A percentile compares a stretch with the other conserved stretches of the same genome.
Evolutionary conservation across 176 grass and related monocot genomes (phyloP).

Genomic region (Oryza officinalis): DNA sequence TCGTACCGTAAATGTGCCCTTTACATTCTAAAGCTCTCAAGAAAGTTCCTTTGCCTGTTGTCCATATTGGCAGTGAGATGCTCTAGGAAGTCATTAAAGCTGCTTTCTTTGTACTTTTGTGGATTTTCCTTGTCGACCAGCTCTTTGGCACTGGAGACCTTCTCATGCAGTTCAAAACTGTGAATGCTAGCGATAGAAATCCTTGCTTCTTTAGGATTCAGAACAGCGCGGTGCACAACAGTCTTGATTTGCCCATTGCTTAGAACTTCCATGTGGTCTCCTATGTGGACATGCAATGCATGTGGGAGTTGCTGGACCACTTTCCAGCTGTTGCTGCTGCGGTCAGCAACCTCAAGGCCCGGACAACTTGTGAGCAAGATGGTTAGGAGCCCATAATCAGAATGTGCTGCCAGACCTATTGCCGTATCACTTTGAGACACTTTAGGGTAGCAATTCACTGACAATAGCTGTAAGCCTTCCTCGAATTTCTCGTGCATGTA

Average conservation of each 20-base stretch:
- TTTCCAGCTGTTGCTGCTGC: constrained; percentile 51
- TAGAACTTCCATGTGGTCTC: constrained; percentile 76
- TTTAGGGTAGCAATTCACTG: constrained; percentile 59
- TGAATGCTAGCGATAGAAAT: constrained; percentile 77
- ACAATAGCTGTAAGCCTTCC: constrained; percentile 68
- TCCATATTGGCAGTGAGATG: constrained; percentile 32
- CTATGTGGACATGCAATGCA: constrained; percentile 59
- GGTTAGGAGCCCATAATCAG: constrained; percentile 76
- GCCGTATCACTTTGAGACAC: constrained; percentile 11
- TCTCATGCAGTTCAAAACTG: constrained; percentile 58
- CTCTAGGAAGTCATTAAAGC: constrained; percentile 72
- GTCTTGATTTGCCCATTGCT: constrained; percentile 62
- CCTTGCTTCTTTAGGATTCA: constrained; percentile 46
- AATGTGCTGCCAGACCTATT: constrained; percentile 61
- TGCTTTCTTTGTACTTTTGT: constrained; percentile 56
- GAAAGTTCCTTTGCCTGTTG: constrained; percentile 45
- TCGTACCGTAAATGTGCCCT: neutral
- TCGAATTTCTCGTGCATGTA: constrained; percentile 56
- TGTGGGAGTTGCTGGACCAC: constrained; percentile 24
- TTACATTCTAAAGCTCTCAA: constrained; percentile 52
- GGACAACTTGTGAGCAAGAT: constrained; percentile 58
- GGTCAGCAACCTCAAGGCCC: constrained; percentile 61
- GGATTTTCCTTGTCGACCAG: constrained; percentile 57
- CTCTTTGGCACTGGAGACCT: constrained; percentile 54
- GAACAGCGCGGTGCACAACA: constrained; percentile 55